These are phyloP conservation scores for Dothistroma pini DNA, from an alignment of 2,329 filamentous ascomycete genomes.

Conservation along the genomic window DNA sequence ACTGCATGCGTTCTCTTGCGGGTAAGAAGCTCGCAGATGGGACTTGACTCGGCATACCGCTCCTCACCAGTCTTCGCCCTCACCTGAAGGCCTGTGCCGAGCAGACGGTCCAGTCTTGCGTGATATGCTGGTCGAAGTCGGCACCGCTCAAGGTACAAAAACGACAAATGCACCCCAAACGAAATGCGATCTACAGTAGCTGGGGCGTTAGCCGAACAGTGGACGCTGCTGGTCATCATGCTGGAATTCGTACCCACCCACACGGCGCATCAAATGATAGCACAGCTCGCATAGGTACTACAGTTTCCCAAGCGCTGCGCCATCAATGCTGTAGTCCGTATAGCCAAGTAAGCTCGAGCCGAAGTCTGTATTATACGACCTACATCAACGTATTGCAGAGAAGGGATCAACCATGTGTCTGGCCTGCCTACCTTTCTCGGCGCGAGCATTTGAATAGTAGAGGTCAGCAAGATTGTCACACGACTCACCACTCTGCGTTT, in stretches of 20 bases:
- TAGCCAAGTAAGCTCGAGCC: not conserved
- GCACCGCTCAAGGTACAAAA: not conserved
- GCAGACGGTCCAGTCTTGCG: not conserved
- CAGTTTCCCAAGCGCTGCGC: not conserved
- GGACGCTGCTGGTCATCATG: not conserved
- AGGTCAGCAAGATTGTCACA: not conserved
- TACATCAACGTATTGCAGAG: not conserved
- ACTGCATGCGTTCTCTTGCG: not conserved
- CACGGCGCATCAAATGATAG: not conserved
- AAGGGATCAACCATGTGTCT: not conserved
- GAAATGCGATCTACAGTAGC: not conserved
- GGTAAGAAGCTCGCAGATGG: not conserved
- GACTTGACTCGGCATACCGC: not conserved
- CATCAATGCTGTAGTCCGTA: not conserved
- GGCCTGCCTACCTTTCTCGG: not conserved
- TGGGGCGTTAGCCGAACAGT: not conserved
- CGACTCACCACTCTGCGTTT: too few relatives aligned
- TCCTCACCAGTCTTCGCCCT: not conserved
- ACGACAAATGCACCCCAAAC: not conserved
- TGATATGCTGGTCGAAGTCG: not conserved
- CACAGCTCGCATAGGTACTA: too few relatives aligned
- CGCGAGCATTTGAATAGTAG: not conserved
- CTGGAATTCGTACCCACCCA: not conserved
- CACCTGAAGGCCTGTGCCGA: not conserved
- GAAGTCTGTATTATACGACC: not conserved